Percentiles rank a stretch among this genome's conserved stretches.
phyloP scores from a whole-genome alignment of 768 basidiomycete genomes.

The Boletellus emodensis region DNA sequence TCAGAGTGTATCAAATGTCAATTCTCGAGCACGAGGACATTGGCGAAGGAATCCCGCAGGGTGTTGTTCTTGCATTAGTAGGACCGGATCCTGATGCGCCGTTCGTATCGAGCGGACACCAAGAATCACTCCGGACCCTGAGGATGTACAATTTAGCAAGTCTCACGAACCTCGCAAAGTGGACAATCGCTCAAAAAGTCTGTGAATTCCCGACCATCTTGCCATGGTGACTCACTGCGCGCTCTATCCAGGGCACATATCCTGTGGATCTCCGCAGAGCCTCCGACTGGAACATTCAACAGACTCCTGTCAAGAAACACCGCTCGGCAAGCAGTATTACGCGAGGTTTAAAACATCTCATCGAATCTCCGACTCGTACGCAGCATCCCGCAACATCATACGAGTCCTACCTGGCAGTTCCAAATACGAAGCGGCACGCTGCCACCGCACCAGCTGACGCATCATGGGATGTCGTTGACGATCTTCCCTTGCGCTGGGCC shows the following conservation, averaged over 20 bases:
- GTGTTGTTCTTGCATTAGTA: conserved; percentile 74
- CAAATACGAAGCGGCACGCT: conserved; percentile 22
- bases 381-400: conserved; percentile 25
- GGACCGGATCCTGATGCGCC: conserved; percentile 54
- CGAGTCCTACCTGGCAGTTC: conserved; percentile 30
- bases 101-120: conserved; percentile 40
- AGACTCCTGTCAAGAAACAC: conserved; percentile 43
- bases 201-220: conserved; percentile 4
- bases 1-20: conserved; percentile 74
- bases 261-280: conserved; percentile 59
- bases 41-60: conserved; percentile 59
- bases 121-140: conserved; percentile 52
- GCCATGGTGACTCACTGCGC: conserved; percentile 5
- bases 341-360: conserved; percentile 57
- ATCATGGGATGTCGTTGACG: conserved; percentile 72
- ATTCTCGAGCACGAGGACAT: conserved; percentile 60
- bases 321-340: conserved; percentile 56
- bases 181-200: conserved; percentile 68
- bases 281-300: conserved; percentile 48
- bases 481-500: conserved; percentile 78
- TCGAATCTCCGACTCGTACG: conserved; percentile 35
- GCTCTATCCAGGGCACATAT: conserved; percentile 42
- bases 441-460: conserved; percentile 42
- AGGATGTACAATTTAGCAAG: conserved; percentile 85
- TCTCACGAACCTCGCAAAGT: conserved; percentile 69